Percentiles rank a stretch among this genome's conserved stretches.
phyloP scores from a whole-genome alignment of 2,329 filamentous ascomycete genomes.

The Fusarium sp. region DNA sequence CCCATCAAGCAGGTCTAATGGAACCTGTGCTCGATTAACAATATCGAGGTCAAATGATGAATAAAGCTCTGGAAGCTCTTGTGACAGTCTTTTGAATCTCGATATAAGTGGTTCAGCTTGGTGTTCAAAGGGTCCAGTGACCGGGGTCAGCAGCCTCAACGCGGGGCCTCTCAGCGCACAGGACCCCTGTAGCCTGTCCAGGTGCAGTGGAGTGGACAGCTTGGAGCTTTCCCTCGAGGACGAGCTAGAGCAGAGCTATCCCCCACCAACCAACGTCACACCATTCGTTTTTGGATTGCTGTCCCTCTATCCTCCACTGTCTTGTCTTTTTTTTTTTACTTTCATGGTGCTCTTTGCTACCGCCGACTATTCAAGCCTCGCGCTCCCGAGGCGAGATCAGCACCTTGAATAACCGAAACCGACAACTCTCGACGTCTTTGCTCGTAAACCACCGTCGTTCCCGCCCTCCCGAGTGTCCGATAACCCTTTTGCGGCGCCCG shows the following conservation, averaged over 20 bases:
- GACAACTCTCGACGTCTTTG: background rate
- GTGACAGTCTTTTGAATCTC: too few relatives aligned
- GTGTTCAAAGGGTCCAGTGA: slow-evolving; percentile 25
- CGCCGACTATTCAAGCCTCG: slow-evolving; percentile 16
- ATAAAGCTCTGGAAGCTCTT: too few relatives aligned
- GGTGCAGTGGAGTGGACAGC: slow-evolving; percentile 28
- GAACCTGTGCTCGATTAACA: too few relatives aligned
- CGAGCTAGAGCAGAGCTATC: slow-evolving; percentile 31
- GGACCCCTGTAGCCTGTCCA: slow-evolving; percentile 31
- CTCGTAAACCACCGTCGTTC: slow-evolving; percentile 2
- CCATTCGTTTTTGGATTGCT: slow-evolving; percentile 15
- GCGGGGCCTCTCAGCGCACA: background rate
- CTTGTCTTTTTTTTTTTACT: background rate
- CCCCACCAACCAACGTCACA: slow-evolving; percentile 43
- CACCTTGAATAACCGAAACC: slow-evolving; percentile 5
- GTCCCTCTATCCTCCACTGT: background rate
- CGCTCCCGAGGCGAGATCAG: slow-evolving; percentile 24
- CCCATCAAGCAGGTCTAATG: too few relatives aligned
- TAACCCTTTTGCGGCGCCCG: background rate
- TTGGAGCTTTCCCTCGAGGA: slow-evolving; percentile 14
- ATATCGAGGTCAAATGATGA: too few relatives aligned
- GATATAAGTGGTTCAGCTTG: too few relatives aligned
- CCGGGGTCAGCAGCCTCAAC: slow-evolving; percentile 21
- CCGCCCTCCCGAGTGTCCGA: background rate
- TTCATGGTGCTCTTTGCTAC: slow-evolving; percentile 23